Conservation (phyloP, 2,329 filamentous ascomycete genomes). For the Aureobasidium zeae region DNA sequence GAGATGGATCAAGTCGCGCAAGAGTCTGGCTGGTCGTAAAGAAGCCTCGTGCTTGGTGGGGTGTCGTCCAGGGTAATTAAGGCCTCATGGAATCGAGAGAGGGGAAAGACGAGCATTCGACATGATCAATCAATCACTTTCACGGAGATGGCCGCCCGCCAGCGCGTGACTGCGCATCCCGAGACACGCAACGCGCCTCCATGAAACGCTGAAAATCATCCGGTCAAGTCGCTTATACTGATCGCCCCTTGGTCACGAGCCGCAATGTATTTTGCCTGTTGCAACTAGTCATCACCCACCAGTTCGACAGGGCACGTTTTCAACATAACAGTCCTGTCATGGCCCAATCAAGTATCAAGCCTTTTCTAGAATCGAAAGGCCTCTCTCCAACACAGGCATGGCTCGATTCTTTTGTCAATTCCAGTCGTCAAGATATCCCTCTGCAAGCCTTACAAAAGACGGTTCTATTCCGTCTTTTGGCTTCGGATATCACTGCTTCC, state of each 20-base stretch:
- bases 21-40: not conserved
- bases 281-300: constrained; percentile 6
- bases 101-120: not conserved
- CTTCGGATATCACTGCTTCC: constrained; percentile 62
- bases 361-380: constrained; percentile 45
- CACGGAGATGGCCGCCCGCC: constrained; percentile 6
- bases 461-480: constrained; percentile 68
- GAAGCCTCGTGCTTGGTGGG: not conserved
- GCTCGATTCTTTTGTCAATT: constrained; percentile 53
- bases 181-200: too few relatives aligned
- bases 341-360: constrained; percentile 1
- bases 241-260: too few relatives aligned
- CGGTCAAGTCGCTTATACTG: too few relatives aligned
- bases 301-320: not conserved
- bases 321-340: constrained; percentile 9
- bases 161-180: constrained; percentile 3
- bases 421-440: constrained; percentile 48
- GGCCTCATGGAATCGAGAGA: not conserved
- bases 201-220: too few relatives aligned
- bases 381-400: constrained; percentile 51
- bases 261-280: too few relatives aligned
- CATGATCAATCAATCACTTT: constrained; percentile 8
- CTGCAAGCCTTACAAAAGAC: constrained; percentile 67
- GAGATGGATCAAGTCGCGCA: not conserved
- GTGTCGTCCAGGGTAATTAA: too few relatives aligned